Conservation (phyloP, 768 basidiomycete species). For the Boletus subparvulus region DNA sequence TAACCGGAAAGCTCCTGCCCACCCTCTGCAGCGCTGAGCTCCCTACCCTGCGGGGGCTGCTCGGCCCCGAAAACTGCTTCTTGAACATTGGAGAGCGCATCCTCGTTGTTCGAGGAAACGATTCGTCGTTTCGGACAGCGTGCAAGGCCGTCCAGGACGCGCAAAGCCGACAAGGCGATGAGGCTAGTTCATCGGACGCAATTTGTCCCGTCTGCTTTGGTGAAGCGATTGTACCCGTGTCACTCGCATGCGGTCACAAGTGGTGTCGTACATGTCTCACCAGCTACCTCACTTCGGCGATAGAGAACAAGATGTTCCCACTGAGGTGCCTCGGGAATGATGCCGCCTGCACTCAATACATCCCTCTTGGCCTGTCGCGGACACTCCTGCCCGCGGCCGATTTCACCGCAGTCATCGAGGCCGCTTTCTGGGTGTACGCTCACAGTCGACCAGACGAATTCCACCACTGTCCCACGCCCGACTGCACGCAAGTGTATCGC, state of each 20-base stretch:
- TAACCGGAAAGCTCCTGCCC: conserved; percentile 47
- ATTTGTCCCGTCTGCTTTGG: conserved; percentile 73
- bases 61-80: conserved; percentile 58
- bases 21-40: conserved; percentile 50
- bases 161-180: conserved; percentile 32
- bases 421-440: conserved; percentile 62
- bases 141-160: conserved; percentile 45
- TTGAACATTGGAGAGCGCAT: conserved; percentile 43
- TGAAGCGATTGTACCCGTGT: conserved; percentile 49
- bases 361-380: conserved; percentile 54
- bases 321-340: conserved; percentile 69
- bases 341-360: conserved; percentile 53
- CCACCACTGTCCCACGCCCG: conserved; percentile 75
- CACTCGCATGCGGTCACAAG: conserved; percentile 60
- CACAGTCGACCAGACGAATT: conserved; percentile 61
- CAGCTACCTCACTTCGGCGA: conserved; percentile 56
- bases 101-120: conserved; percentile 58
- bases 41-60: conserved; percentile 41
- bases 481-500: conserved; percentile 75
- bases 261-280: conserved; percentile 67
- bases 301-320: conserved; percentile 63
- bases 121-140: conserved; percentile 33
- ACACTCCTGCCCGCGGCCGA: conserved; percentile 50
- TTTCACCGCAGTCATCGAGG: conserved; percentile 54
- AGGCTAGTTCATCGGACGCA: conserved; percentile 14